Evolutionary conservation across 371 early-diverging fungal species (phyloP).

Genomic region (Mucor lusitanicus): DNA sequence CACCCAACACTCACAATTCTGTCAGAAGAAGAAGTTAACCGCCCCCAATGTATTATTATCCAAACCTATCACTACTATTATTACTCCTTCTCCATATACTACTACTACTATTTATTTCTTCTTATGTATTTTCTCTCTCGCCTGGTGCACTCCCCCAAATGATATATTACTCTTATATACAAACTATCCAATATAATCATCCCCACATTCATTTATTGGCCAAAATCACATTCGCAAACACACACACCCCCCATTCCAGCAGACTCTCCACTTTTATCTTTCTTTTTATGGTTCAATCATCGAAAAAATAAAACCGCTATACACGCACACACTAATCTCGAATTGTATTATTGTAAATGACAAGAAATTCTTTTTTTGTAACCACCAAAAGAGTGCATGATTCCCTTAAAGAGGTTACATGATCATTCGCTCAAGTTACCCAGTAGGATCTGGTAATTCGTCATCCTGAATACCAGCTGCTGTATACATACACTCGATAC

Average conservation of each 20-base stretch:
- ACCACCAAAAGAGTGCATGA: background rate
- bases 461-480: background rate
- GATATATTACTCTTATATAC: background rate
- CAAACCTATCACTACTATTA: background rate
- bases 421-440: background rate
- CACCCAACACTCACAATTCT: background rate
- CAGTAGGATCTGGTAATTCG: background rate
- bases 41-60: background rate
- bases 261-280: background rate
- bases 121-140: background rate
- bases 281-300: background rate
- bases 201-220: background rate
- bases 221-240: background rate
- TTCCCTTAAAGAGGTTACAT: background rate
- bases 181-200: background rate
- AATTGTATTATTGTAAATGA: background rate
- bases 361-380: background rate
- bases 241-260: background rate
- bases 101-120: background rate
- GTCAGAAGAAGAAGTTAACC: constrained; percentile 13
- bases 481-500: background rate
- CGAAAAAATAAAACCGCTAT: background rate
- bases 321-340: background rate
- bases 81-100: background rate
- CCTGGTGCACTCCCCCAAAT: background rate